Evolutionary conservation across 2,329 filamentous ascomycete genomes (phyloP).

Genomic region (Acrocalymma vagum): DNA sequence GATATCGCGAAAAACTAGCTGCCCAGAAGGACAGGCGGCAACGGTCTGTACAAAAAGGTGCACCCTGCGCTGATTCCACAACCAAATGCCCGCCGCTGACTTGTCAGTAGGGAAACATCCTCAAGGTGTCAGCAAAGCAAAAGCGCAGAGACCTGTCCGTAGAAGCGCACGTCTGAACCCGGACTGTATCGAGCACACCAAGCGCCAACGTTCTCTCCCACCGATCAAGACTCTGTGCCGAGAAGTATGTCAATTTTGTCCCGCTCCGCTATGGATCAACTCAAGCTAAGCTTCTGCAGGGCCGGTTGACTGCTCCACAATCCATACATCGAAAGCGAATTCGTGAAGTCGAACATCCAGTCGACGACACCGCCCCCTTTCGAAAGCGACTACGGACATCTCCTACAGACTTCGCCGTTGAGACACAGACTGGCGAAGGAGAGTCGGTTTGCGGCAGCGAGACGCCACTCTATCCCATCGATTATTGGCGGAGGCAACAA

Average conservation of each 20-base stretch:
- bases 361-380: conserved; percentile 4
- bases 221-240: conserved; percentile 6
- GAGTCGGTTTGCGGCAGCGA: background rate
- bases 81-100: conserved; percentile 7
- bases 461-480: conserved; percentile 14
- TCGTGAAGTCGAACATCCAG: conserved; percentile 8
- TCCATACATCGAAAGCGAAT: conserved; percentile 6
- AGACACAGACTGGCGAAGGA: background rate
- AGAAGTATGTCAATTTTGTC: conserved; percentile 5
- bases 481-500: conserved; percentile 17
- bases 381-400: conserved; percentile 8
- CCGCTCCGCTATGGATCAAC: conserved; percentile 2
- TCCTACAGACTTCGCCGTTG: conserved; percentile 3
- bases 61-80: conserved; percentile 7
- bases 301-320: background rate
- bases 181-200: conserved; percentile 2
- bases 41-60: conserved; percentile 9
- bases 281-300: conserved; percentile 7
- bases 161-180: conserved; percentile 13
- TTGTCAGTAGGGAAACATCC: conserved; percentile 11
- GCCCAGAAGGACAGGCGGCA: conserved; percentile 9
- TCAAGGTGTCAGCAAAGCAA: conserved; percentile 11
- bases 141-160: conserved; percentile 8
- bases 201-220: conserved; percentile 8
- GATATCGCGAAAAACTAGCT: conserved; percentile 7